Evolutionary conservation across 176 grass and related monocot genomes (phyloP), one percentile per base, ranked within the genome.

Genomic region (Avena eriantha): DNA sequence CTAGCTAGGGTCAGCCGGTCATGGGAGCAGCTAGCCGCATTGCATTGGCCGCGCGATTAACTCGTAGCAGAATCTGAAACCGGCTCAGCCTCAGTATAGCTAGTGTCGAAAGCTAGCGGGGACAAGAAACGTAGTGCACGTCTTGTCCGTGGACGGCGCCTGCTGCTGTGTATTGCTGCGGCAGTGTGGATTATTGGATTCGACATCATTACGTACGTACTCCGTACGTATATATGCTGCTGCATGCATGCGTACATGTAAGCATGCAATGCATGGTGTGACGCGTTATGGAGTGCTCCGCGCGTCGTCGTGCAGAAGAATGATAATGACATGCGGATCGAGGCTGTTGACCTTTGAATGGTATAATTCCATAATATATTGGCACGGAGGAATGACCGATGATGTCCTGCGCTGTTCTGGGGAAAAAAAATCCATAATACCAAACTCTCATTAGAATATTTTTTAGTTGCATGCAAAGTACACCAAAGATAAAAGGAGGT

Each of bases 41-140:
- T 21, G 18, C 53, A 22, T n/a, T 11, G 43, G 1, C 45, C 36
- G 36, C 39, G 39, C 64, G 64, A 35, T 68, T 0, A 19, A 36
- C 3, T 41, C 6, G 39, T 9, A 36, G 65, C 64, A 68, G 64
- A 35, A 68, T 68, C 65, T 36, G 65, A n/a, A n/a, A 34, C 35
- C 14, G 65, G 65, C 64, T 67, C 33, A 19, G 65, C 14, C 64
- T 67, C 33, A 19, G 65, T 14, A 8, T 35, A 36, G 65, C 55
- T 22, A 58, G 56, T 8, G 39, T 41, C 5, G 66, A 69, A 10
- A 19, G 16, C 66, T 69, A 19, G 65, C 22, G 54, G 60, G 47
- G 83, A 56, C 83, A 69, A 53, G 73, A 68, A 78, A 55, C 46
- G 26, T 18, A 77, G 57, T 23, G 72, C 72, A 36, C 83, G 57